These are phyloP conservation scores for Gynandropsis gynandra DNA, from an alignment of 345 rosid genomes.

Conservation along the genomic window DNA sequence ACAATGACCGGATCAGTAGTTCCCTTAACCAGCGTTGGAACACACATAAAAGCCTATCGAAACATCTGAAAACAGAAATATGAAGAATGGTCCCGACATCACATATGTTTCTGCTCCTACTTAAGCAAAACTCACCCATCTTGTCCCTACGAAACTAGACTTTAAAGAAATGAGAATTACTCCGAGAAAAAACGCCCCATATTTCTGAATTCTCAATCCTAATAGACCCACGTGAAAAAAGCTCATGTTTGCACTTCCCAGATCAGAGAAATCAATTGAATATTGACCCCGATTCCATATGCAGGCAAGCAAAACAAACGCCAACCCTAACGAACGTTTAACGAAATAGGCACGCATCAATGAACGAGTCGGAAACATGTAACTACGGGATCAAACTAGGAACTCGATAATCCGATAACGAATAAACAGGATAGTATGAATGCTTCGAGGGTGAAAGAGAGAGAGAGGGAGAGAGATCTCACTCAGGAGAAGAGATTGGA, in stretches of 20 bases:
- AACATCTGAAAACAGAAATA: neutral
- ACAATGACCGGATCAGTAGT: neutral
- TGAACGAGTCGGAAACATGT: constrained; percentile 2
- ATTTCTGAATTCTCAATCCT: constrained; percentile 5
- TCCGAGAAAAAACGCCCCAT: neutral
- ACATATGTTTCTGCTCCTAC: neutral
- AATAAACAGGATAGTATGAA: neutral
- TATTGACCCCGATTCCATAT: neutral
- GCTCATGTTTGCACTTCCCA: neutral
- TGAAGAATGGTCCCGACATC: neutral
- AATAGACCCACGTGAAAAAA: neutral
- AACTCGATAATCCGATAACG: neutral
- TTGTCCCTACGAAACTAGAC: neutral
- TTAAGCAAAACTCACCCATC: neutral
- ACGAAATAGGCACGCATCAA: neutral
- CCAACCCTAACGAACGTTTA: constrained; percentile 15
- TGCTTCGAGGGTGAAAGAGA: neutral
- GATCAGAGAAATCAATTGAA: neutral
- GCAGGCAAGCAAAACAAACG: constrained; percentile 1
- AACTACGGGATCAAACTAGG: neutral
- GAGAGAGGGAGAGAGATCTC: constrained; percentile 16
- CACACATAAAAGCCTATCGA: neutral
- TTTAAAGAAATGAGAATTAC: constrained; percentile 4
- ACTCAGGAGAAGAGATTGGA: constrained; percentile 34
- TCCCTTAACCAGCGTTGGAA: neutral